Conservation (phyloP, 257 asterid species). For the Fraxinus quadrangulata region DNA sequence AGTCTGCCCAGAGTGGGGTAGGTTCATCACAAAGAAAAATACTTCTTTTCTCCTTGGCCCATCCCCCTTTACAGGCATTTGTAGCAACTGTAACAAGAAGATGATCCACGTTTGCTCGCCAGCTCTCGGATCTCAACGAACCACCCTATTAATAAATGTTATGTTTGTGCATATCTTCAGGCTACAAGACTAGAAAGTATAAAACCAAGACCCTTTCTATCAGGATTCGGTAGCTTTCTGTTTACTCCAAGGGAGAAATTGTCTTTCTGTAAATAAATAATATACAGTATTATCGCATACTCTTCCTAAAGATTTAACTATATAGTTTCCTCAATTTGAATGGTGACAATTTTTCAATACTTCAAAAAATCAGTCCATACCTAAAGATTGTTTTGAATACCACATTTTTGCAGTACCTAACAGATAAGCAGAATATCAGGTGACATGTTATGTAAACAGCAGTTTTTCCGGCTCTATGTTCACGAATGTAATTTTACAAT, state of each 20-base stretch:
- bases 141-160: too few relatives aligned
- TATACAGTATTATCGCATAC: neutral
- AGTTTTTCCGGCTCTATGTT: neutral
- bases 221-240: neutral
- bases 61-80: slow-evolving; percentile 39
- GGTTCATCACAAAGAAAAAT: slow-evolving; percentile 37
- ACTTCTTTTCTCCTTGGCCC: slow-evolving; percentile 35
- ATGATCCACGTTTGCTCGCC: slow-evolving; percentile 42
- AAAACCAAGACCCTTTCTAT: neutral
- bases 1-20: slow-evolving; percentile 51
- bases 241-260: neutral
- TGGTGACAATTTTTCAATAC: neutral
- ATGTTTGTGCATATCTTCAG: neutral
- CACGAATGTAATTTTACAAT: neutral
- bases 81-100: slow-evolving; percentile 65
- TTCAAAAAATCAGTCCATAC: neutral
- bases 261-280: neutral
- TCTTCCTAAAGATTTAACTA: neutral
- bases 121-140: too few relatives aligned
- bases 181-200: neutral
- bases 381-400: neutral
- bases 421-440: neutral
- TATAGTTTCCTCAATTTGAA: neutral
- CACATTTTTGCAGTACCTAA: neutral
- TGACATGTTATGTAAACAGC: neutral